Evolutionary conservation across 148 eudicot genomes (phyloP).

Genomic region (Rhododendron simsii): DNA sequence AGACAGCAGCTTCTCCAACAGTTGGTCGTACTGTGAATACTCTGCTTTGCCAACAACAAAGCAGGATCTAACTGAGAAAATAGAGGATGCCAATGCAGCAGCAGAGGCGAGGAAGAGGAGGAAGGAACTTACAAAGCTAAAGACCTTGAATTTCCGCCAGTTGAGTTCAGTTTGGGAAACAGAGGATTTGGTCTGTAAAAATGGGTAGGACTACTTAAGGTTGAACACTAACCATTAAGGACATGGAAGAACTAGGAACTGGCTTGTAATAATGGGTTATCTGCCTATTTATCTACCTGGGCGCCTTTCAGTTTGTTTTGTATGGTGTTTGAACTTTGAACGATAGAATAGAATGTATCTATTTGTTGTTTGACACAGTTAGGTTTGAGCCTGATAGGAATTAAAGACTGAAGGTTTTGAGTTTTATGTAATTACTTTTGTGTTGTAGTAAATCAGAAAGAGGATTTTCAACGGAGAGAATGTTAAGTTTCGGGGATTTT

Average conservation of each 20-base stretch:
- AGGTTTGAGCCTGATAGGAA: background rate
- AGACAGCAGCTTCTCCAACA: background rate
- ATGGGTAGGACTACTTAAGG: background rate
- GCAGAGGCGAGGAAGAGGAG: slow-evolving; percentile 53
- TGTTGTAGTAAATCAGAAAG: background rate
- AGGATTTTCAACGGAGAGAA: background rate
- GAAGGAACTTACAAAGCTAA: slow-evolving; percentile 43
- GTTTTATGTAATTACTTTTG: background rate
- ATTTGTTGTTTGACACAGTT: background rate
- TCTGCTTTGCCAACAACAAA: background rate
- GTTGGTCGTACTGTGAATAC: background rate
- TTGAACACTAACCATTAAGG: background rate
- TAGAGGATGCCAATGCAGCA: slow-evolving; percentile 31
- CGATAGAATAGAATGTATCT: background rate
- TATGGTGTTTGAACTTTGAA: background rate
- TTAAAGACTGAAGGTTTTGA: background rate
- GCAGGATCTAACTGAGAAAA: slow-evolving; percentile 3
- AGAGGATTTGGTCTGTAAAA: background rate
- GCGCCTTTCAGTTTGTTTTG: background rate
- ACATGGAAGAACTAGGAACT: background rate
- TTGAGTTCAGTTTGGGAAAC: background rate
- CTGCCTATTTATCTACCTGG: background rate
- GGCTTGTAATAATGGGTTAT: background rate
- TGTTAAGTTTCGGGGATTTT: background rate
- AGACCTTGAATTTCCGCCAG: slow-evolving; percentile 21